These are phyloP conservation scores for Diaporthe velutina DNA, from an alignment of 2,329 filamentous ascomycete genomes.

Conservation along the genomic window DNA sequence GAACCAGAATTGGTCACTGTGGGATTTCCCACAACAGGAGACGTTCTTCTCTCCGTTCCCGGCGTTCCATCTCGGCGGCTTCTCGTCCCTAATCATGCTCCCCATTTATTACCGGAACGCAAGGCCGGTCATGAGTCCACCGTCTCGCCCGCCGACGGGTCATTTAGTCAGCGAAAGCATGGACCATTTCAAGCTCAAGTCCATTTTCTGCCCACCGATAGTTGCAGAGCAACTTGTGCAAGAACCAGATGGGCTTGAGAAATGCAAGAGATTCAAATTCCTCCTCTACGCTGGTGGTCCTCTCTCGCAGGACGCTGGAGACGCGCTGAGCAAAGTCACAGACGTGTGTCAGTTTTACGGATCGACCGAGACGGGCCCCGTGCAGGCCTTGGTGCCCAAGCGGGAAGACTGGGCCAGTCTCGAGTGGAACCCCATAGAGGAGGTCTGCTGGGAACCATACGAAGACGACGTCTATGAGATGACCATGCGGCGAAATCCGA, in stretches of 20 bases:
- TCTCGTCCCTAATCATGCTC: constrained; percentile 40
- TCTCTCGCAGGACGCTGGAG: constrained; percentile 40
- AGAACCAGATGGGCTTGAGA: constrained; percentile 38
- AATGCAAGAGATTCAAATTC: constrained; percentile 41
- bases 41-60: constrained; percentile 41
- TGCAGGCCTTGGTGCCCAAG: constrained; percentile 40
- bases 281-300: constrained; percentile 43
- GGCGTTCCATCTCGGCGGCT: constrained; percentile 40
- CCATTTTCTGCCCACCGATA: constrained; percentile 41
- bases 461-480: constrained; percentile 41
- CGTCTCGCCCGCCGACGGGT: constrained; percentile 38
- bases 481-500: constrained; percentile 39
- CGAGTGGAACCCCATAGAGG: constrained; percentile 43
- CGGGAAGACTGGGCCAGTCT: constrained; percentile 42
- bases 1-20: constrained; percentile 41
- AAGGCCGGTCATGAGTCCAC: constrained; percentile 34
- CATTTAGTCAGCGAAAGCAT: constrained; percentile 39
- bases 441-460: constrained; percentile 40
- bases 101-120: constrained; percentile 41
- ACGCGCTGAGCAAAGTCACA: constrained; percentile 41
- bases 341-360: constrained; percentile 44
- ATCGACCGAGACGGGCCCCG: constrained; percentile 41
- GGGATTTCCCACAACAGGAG: constrained; percentile 37
- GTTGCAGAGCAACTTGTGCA: constrained; percentile 40
- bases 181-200: constrained; percentile 39